Percentiles rank a stretch among this genome's conserved stretches.
Evolutionary conservation across 1,139 yeast species (phyloP).

Genomic region (Debaryomyces sp.): DNA sequence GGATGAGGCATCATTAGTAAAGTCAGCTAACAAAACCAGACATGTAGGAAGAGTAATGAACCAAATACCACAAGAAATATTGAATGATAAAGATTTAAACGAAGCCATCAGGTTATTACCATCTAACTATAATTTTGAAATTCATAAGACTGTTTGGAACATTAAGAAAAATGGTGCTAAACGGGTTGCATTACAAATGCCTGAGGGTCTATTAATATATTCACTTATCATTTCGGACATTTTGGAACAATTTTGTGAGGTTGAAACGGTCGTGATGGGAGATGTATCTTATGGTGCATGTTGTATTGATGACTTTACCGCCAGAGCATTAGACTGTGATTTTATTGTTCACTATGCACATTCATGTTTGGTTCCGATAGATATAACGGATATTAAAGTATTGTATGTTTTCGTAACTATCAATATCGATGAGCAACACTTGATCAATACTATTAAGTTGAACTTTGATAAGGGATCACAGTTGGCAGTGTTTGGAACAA

Average conservation of each 20-base stretch:
- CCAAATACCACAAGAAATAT: slow-evolving; percentile 88
- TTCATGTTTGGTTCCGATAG: slow-evolving; percentile 95
- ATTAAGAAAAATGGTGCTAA: slow-evolving; percentile 72
- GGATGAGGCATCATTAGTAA: slow-evolving; percentile 22
- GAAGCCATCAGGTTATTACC: slow-evolving; percentile 83
- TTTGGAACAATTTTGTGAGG: slow-evolving; percentile 84
- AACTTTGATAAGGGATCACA: slow-evolving; percentile 68
- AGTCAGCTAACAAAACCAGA: slow-evolving; percentile 26
- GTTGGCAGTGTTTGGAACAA: slow-evolving; percentile 87
- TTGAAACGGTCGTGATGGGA: slow-evolving; percentile 94
- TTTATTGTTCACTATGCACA: slow-evolving; percentile 96
- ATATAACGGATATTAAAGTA: slow-evolving; percentile 85
- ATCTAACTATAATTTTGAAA: slow-evolving; percentile 89
- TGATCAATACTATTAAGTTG: slow-evolving; percentile 70
- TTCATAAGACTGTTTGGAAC: slow-evolving; percentile 95
- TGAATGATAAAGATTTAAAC: slow-evolving; percentile 76
- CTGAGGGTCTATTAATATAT: slow-evolving; percentile 90
- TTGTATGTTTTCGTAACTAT: slow-evolving; percentile 95
- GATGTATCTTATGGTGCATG: slow-evolving; percentile 99
- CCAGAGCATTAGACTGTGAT: slow-evolving; percentile 90
- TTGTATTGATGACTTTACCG: slow-evolving; percentile 96
- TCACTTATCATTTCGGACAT: slow-evolving; percentile 88
- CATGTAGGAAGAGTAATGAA: slow-evolving; percentile 65
- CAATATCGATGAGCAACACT: slow-evolving; percentile 79
- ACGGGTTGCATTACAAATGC: slow-evolving; percentile 92